Evolutionary conservation across 257 asterid species (phyloP).

Genomic region (Mitragyna speciosa): DNA sequence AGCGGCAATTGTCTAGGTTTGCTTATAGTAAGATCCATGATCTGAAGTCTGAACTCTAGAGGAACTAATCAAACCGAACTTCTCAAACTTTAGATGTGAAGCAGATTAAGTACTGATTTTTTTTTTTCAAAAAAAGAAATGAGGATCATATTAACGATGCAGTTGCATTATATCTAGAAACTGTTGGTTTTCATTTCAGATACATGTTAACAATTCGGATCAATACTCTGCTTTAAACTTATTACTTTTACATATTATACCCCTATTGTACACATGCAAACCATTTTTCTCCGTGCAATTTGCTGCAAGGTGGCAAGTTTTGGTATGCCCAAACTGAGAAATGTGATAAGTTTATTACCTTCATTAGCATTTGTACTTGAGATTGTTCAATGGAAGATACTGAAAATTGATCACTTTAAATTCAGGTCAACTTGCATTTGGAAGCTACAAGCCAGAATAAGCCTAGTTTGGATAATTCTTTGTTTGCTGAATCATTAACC

Average conservation of each 20-base stretch:
- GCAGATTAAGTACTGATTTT: not conserved
- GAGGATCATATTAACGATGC: too few species aligned
- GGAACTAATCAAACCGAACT: not conserved
- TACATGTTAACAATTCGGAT: not conserved
- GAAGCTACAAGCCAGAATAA: not conserved
- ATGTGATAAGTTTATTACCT: not conserved
- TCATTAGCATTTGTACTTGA: not conserved
- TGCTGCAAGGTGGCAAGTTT: not conserved
- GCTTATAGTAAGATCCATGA: not conserved
- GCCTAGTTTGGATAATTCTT: not conserved
- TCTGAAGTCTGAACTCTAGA: not conserved
- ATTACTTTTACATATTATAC: not conserved
- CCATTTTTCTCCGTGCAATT: not conserved
- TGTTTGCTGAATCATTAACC: not conserved
- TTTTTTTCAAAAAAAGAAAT: too few species aligned
- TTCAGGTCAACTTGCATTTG: not conserved
- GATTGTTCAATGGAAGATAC: not conserved
- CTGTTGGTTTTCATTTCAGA: not conserved
- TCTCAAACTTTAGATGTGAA: not conserved
- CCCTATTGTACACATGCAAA: not conserved
- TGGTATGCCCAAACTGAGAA: not conserved
- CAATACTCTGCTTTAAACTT: not conserved
- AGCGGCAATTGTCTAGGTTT: not conserved
- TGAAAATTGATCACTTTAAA: not conserved
- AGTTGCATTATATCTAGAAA: not conserved